Evolutionary conservation across 116 monocot species (phyloP), one percentile per base, ranked within the genome.

Genomic region (Trichopus zeylanicus): DNA sequence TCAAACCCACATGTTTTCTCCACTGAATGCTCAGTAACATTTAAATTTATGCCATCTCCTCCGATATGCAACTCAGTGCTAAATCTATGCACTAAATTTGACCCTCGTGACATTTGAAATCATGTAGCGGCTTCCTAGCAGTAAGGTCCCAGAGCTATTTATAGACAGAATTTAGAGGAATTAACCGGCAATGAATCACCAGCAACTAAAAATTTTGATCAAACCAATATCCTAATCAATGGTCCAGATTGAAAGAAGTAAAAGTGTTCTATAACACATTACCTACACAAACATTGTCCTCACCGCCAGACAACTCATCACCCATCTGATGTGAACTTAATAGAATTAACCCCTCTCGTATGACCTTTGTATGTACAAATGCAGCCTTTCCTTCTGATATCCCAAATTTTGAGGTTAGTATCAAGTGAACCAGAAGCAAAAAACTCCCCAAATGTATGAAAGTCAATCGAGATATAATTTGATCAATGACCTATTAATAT

Each of bases 81-180:
- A n/a, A n/a, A 84, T 95, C 94, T 51, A 90, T 95, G 70, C 90
- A 95, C 59, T 87, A n/a, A n/a, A n/a, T n/a, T n/a, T n/a, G n/a
- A n/a, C n/a, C n/a, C n/a, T n/a, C n/a, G n/a, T n/a, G n/a, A n/a
- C n/a, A n/a, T n/a, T n/a, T n/a, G 95, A 95, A 95, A 55, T 95
- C 86, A 74, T 95, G 89, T 84, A 42, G 42, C 13, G n/a, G 42
- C 42, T 42, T 95, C 54, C 94, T 89, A 75, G 89, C 89, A 33
- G 94, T 95, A 60, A 95, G 73, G 83, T 95, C 89, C 89, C 89
- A 86, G 1, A 95, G 73, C 94, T 93, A 85, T 57, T 18, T 26
- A 67, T 6, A 25, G 21, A 65, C 53, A 37, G 34, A 58, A 34
- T 60, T 57, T 62, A 33, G 25, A 42, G 19, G 28, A 31, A 56